Conservation (phyloP, 768 basidiomycete species). For the Cantharellus cinnabarinus region DNA sequence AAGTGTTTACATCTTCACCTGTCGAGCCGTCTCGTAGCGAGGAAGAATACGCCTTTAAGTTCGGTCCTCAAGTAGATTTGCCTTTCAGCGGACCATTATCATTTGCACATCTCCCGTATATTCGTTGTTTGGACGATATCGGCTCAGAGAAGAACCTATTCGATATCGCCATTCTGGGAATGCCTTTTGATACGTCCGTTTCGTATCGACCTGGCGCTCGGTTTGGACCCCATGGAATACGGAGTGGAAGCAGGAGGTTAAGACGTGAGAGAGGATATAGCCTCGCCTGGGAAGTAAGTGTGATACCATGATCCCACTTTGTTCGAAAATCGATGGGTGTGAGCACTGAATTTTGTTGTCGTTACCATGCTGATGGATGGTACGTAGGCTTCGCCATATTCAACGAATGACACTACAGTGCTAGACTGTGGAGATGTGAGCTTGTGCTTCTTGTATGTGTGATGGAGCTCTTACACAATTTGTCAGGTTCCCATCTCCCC, state of each 20-base stretch:
- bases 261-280: slow-evolving; percentile 44
- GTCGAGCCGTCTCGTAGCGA: not conserved
- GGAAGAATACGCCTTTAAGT: slow-evolving; percentile 49
- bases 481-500: slow-evolving; percentile 40
- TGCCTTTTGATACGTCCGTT: slow-evolving; percentile 58
- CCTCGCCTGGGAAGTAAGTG: slow-evolving; percentile 39
- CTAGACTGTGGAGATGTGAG: slow-evolving; percentile 72
- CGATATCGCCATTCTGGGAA: slow-evolving; percentile 64
- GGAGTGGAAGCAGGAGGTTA: slow-evolving; percentile 56
- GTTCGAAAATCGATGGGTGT: no score
- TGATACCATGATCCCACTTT: no score
- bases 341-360: no score
- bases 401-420: slow-evolving; percentile 22
- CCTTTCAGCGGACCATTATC: slow-evolving; percentile 61
- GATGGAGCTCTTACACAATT: not conserved
- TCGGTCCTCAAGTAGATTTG: slow-evolving; percentile 54
- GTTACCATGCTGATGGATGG: no score
- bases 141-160: slow-evolving; percentile 17
- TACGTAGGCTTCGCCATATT: slow-evolving; percentile 28
- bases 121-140: slow-evolving; percentile 41
- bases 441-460: not conserved
- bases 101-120: slow-evolving; percentile 67
- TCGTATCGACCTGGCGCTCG: slow-evolving; percentile 70
- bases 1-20: no score
- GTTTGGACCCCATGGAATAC: slow-evolving; percentile 73